Base-by-base conservation (phyloP, 192 early-diverging fungal species). In the Linnemannia schmuckeri region DNA sequence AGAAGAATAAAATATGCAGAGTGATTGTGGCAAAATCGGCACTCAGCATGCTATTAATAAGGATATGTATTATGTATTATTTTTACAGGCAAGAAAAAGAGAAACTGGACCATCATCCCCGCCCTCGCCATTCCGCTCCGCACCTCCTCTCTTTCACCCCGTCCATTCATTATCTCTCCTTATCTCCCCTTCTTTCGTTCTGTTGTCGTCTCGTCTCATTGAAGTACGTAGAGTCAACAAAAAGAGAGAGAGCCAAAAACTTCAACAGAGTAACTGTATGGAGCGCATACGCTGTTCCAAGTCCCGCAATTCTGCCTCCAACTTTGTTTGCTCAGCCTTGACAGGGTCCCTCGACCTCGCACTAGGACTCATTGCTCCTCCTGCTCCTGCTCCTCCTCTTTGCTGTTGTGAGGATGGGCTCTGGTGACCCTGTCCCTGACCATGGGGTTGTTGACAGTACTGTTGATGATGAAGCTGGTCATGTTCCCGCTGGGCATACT, bases 211-310 rank as follows among this genome's bases (percentile, higher is more conserved):
- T 52, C 49, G 49, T 52, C 49, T 15, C 49, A 20, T 49, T 52
- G 18, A 3, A 44, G 10, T 12, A 44, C 42, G 10, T 44, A 44
- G 42, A 1, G 42, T 44, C 42, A 57, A 57, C 54, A 57, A 57
- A 57, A 9, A n/a, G 44, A 46, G 44, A 2, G 2, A 61, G 52
- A 27, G 8, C n/a, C 27, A 24, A 9, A 24, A 61, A 3, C 13
- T 66, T 72, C 41, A 79, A n/a, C 57, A 41, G 30, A 84, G 61
- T 41, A 84, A 52, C 40, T 84, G 76, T 71, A 84, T 84, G 46
- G 82, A 84, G 3, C 77, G 49, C 82, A 84, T 84, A 47, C 82
- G 82, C 47, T 70, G 47, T 27, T 84, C 82, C 30, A 84, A 47
- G 33, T 84, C 82, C 33, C 82, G 72, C 54, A 84, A 61, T 12